Conservation (phyloP, 768 basidiomycete species). For the Lentinula edodes region DNA sequence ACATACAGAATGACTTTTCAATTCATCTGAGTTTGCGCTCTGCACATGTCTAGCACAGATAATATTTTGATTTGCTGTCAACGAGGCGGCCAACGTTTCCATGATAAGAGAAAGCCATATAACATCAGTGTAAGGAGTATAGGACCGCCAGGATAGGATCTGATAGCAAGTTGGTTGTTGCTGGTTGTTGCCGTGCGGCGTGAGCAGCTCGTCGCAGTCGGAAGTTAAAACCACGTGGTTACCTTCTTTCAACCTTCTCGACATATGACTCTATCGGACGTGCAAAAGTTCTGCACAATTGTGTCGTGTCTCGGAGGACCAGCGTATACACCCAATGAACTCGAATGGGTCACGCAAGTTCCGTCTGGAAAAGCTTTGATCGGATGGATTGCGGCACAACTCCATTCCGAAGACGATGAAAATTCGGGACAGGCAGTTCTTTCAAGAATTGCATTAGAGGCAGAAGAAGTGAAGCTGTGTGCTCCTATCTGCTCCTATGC, state of each 20-base stretch:
- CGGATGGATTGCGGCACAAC: slow-evolving; percentile 27
- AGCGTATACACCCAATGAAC: slow-evolving; percentile 17
- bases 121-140: too few relatives aligned
- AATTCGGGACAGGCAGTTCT: slow-evolving; percentile 13
- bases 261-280: neutral
- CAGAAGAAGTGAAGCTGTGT: slow-evolving; percentile 23
- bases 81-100: neutral
- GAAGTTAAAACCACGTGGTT: neutral
- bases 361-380: slow-evolving; percentile 26
- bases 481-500: neutral
- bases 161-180: too few relatives aligned
- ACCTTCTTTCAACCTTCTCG: neutral
- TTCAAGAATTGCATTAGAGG: slow-evolving; percentile 24
- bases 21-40: too few relatives aligned
- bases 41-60: too few relatives aligned
- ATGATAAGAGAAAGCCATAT: neutral
- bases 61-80: neutral
- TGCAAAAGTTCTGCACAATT: slow-evolving; percentile 10
- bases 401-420: neutral
- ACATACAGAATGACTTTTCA: neutral
- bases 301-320: slow-evolving; percentile 27
- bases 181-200: too few relatives aligned
- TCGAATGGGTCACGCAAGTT: slow-evolving; percentile 26
- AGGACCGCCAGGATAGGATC: too few relatives aligned
- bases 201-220: too few relatives aligned